Evolutionary conservation across 352 stramenopile genomes (phyloP).

Genomic region (Phytophthora multivora): DNA sequence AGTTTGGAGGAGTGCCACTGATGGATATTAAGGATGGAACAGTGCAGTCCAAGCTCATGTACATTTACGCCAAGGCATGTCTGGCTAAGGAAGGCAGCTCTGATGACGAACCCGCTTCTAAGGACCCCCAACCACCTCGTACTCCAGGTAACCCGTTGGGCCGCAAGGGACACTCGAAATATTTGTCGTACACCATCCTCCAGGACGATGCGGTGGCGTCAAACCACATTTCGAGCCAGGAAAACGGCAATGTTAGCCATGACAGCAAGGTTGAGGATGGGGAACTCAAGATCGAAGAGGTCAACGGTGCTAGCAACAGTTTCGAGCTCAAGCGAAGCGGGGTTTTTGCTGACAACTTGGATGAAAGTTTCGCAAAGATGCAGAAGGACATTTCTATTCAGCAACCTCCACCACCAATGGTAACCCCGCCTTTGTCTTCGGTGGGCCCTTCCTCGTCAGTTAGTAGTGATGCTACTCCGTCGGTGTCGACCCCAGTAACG

Average conservation of each 20-base stretch:
- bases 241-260: slow-evolving; percentile 1
- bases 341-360: slow-evolving; percentile 16
- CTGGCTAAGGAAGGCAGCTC: slow-evolving; percentile 58
- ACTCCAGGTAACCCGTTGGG: slow-evolving; percentile 42
- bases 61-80: slow-evolving; percentile 78
- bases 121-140: slow-evolving; percentile 20
- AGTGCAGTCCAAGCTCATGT: slow-evolving; percentile 68
- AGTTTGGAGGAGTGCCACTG: slow-evolving; percentile 68
- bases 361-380: slow-evolving; percentile 35
- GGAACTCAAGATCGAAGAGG: slow-evolving; percentile 5
- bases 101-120: slow-evolving; percentile 18
- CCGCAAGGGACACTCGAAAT: slow-evolving; percentile 40
- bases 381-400: slow-evolving; percentile 38
- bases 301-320: not conserved
- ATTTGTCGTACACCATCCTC: slow-evolving; percentile 46
- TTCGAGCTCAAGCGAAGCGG: slow-evolving; percentile 11
- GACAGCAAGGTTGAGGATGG: slow-evolving; percentile 2
- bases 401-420: not conserved
- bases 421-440: slow-evolving; percentile 20
- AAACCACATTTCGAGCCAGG: slow-evolving; percentile 18
- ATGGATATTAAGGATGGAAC: slow-evolving; percentile 67
- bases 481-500: not conserved
- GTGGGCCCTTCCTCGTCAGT: slow-evolving; percentile 11
- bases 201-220: slow-evolving; percentile 30
- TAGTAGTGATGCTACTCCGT: slow-evolving; percentile 17